These are phyloP conservation scores for Xylaria scruposa DNA, from an alignment of 495 filamentous ascomycete genomes.

Conservation along the genomic window DNA sequence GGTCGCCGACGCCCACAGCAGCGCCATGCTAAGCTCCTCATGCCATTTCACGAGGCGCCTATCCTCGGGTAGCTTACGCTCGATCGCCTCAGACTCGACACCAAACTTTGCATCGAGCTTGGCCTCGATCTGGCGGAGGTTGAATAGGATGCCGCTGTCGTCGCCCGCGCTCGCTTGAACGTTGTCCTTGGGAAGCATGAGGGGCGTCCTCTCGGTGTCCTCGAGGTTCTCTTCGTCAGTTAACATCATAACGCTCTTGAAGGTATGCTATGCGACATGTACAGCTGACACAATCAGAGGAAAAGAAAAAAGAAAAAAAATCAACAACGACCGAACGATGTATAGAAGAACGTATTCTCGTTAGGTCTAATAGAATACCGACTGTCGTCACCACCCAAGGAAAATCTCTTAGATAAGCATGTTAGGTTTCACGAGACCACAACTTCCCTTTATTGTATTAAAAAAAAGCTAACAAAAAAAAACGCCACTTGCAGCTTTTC, in stretches of 20 bases:
- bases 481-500: slow-evolving; percentile 16
- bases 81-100: slow-evolving; percentile 59
- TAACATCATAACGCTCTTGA: neutral
- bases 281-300: neutral
- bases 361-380: neutral
- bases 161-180: neutral
- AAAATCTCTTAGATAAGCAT: neutral
- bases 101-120: slow-evolving; percentile 60
- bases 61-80: slow-evolving; percentile 58
- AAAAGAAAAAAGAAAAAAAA: too few relatives aligned
- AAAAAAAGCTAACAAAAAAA: neutral
- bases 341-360: neutral
- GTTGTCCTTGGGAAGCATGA: neutral
- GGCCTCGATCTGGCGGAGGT: slow-evolving; percentile 53
- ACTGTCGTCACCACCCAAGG: neutral
- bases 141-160: slow-evolving; percentile 36
- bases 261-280: neutral
- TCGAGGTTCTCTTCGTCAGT: neutral
- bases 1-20: slow-evolving; percentile 57
- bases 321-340: neutral
- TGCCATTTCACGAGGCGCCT: slow-evolving; percentile 44
- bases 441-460: neutral
- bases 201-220: neutral
- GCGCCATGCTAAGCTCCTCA: slow-evolving; percentile 30
- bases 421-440: neutral